phyloP scores from a whole-genome alignment of 129 eudicot species.

The Mikania micrantha region DNA sequence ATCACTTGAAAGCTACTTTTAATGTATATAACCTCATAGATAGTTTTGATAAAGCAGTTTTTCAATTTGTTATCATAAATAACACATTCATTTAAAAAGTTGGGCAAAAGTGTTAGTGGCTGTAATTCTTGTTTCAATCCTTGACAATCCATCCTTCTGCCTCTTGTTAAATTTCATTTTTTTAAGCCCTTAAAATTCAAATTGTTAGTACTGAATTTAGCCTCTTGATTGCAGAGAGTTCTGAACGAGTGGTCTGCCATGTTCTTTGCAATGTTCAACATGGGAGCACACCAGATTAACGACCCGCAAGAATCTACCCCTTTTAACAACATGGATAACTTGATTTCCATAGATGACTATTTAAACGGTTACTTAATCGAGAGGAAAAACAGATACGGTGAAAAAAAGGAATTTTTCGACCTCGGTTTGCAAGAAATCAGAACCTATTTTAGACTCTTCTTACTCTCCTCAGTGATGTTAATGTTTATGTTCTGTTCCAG shows the following conservation, averaged over 20 bases:
- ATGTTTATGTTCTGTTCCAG: slow-evolving; percentile 97
- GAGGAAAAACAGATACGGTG: slow-evolving; percentile 72
- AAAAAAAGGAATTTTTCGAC: slow-evolving; percentile 84
- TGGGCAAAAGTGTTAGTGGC: neutral
- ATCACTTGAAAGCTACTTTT: neutral
- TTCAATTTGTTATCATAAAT: neutral
- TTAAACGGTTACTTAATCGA: slow-evolving; percentile 78
- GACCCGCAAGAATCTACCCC: slow-evolving; percentile 38
- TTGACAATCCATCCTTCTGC: no score
- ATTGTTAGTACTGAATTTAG: slow-evolving; percentile 13
- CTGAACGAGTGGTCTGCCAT: slow-evolving; percentile 81
- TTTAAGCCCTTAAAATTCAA: no score
- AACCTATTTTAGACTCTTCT: slow-evolving; percentile 84
- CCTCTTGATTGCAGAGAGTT: slow-evolving; percentile 51
- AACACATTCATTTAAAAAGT: neutral
- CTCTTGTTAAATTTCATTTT: no score
- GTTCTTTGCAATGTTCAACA: slow-evolving; percentile 67
- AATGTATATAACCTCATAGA: neutral
- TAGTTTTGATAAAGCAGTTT: neutral
- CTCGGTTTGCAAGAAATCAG: slow-evolving; percentile 88
- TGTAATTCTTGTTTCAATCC: no score
- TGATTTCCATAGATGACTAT: slow-evolving; percentile 83
- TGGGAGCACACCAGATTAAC: slow-evolving; percentile 61
- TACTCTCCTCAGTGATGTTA: slow-evolving; percentile 81
- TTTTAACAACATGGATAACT: slow-evolving; percentile 43